A percentile compares a stretch with the other conserved stretches of the same genome.
These are phyloP conservation scores for Kluyveromyces sp. DNA, from an alignment of 1,139 yeast genomes.

Conservation along the genomic window DNA sequence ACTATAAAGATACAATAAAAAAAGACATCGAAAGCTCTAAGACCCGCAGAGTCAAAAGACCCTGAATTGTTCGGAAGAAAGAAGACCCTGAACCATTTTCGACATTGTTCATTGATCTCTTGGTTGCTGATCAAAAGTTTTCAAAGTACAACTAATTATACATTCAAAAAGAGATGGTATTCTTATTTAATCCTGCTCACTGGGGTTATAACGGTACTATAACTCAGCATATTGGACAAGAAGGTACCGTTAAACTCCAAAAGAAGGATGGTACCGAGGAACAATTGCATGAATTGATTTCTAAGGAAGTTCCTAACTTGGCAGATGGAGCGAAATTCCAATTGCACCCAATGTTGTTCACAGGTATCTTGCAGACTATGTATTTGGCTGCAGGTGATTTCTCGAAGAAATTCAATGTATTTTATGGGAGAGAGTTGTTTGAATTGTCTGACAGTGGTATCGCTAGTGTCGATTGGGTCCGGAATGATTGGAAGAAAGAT, in stretches of 20 bases:
- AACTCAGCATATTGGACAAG: conserved; percentile 27
- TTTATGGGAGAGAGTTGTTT: conserved; percentile 71
- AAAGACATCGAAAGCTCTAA: too few species aligned
- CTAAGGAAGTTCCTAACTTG: conserved; percentile 39
- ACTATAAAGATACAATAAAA: too few species aligned
- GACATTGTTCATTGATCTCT: too few species aligned
- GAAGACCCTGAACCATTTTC: too few species aligned
- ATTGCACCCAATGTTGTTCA: conserved; percentile 57
- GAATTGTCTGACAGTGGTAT: conserved; percentile 56
- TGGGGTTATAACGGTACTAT: conserved; percentile 40
- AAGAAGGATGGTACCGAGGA: conserved; percentile 25
- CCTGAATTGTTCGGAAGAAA: too few species aligned
- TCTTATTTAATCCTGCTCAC: conserved; percentile 25
- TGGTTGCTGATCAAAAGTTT: too few species aligned
- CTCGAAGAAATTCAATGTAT: conserved; percentile 45
- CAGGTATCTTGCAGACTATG: conserved; percentile 71
- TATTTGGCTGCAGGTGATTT: conserved; percentile 53
- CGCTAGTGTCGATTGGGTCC: conserved; percentile 72
- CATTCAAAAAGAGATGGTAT: background rate
- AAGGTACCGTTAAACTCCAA: conserved; percentile 37
- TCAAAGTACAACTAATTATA: too few species aligned
- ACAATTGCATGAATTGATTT: conserved; percentile 34
- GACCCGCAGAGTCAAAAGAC: too few species aligned
- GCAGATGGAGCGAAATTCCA: conserved; percentile 41
- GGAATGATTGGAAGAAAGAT: conserved; percentile 31